Evolutionary conservation across 441 rosid genomes (phyloP).

Genomic region (Melastoma candidum): DNA sequence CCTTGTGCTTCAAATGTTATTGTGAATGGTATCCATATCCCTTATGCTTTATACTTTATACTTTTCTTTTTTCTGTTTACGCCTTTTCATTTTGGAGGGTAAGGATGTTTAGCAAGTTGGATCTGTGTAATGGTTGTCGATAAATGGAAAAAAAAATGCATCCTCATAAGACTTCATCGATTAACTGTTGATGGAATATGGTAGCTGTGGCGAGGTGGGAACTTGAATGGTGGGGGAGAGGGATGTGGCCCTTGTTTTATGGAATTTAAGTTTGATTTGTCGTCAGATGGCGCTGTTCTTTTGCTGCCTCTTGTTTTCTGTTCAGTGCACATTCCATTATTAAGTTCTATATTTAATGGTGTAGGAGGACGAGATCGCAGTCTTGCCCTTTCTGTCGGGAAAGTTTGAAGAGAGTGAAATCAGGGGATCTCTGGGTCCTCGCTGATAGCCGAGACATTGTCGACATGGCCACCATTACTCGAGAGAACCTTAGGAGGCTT

Average conservation of each 20-base stretch:
- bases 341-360: slow-evolving; percentile 3
- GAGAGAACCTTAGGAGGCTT: slow-evolving; percentile 51
- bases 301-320: not conserved
- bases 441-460: slow-evolving; percentile 38
- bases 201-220: no score
- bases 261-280: no score
- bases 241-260: no score
- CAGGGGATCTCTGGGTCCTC: slow-evolving; percentile 51
- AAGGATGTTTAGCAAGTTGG: not conserved
- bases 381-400: slow-evolving; percentile 66
- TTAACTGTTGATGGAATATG: no score
- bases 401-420: slow-evolving; percentile 54
- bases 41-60: not conserved
- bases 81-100: not conserved
- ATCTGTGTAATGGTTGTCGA: not conserved
- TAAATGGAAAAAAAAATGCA: not conserved
- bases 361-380: slow-evolving; percentile 53
- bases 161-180: no score
- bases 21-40: slow-evolving; percentile 40
- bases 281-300: no score
- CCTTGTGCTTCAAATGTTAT: slow-evolving; percentile 60
- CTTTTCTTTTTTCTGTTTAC: not conserved
- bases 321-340: not conserved
- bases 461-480: slow-evolving; percentile 38
- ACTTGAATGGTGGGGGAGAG: no score